Evolutionary conservation across 306 rosid genomes (phyloP).

Genomic region (Vachellia collinsii): DNA sequence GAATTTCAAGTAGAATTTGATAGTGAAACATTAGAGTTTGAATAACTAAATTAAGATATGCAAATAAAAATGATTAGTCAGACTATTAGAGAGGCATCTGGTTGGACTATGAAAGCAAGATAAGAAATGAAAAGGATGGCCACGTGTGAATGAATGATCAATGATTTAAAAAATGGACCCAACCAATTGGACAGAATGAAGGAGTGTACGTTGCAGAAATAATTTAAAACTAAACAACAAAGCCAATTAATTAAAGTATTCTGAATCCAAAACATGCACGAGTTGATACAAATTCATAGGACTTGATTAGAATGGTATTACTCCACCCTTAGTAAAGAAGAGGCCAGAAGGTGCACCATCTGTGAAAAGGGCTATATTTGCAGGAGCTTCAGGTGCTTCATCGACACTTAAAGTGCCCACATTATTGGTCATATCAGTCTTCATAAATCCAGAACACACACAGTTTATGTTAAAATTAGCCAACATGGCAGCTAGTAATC

Average conservation of each 20-base stretch:
- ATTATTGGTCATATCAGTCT: constrained; percentile 7
- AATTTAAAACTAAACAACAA: not conserved
- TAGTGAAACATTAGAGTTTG: not conserved
- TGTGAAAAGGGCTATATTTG: not conserved
- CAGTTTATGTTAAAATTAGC: not conserved
- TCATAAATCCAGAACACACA: not conserved
- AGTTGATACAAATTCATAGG: not conserved
- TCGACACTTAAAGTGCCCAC: not conserved
- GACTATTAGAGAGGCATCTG: too few species aligned
- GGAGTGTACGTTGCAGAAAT: too few species aligned
- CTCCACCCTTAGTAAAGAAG: not conserved
- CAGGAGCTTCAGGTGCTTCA: not conserved
- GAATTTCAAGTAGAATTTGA: not conserved
- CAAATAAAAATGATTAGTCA: too few species aligned
- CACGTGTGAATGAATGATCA: too few species aligned
- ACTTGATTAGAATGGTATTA: not conserved
- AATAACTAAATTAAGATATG: not conserved
- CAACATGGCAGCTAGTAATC: not conserved
- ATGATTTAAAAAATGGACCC: too few species aligned
- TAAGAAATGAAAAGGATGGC: too few species aligned
- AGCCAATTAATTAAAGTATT: not conserved
- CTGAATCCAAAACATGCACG: not conserved
- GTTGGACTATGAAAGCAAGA: too few species aligned
- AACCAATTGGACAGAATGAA: too few species aligned
- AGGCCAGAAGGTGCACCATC: not conserved